Evolutionary conservation across 179 eudicot genomes (phyloP).

Genomic region (Spergularia azorica): DNA sequence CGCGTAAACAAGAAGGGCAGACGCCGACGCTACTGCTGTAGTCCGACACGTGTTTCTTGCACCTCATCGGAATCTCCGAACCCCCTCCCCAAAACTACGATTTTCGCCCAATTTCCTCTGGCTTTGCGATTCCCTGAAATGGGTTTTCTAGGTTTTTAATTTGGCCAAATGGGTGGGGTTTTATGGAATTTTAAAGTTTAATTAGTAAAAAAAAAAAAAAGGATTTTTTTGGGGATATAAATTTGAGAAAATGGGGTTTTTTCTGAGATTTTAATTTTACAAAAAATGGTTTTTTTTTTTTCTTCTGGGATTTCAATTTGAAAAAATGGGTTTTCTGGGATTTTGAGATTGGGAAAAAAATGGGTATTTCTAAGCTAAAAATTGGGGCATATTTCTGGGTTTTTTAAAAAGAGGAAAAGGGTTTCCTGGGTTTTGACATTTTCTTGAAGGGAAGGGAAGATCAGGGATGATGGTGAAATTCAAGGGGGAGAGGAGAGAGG

Average conservation of each 20-base stretch:
- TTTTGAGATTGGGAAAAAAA: neutral
- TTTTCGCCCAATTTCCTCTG: neutral
- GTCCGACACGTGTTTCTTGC: conserved; percentile 25
- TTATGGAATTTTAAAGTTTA: too few species aligned
- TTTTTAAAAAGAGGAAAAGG: neutral
- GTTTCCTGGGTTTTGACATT: neutral
- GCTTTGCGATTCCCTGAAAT: neutral
- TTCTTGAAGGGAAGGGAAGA: neutral
- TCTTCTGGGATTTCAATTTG: conserved; percentile 1
- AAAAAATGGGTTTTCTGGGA: neutral
- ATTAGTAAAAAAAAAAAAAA: too few species aligned
- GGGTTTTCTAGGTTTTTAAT: conserved; percentile 1
- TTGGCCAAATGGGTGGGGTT: neutral
- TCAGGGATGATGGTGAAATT: neutral
- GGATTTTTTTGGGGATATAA: too few species aligned
- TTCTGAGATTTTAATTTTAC: neutral
- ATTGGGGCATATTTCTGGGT: neutral
- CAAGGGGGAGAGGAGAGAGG: neutral
- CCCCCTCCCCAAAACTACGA: too few species aligned
- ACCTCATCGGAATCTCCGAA: conserved; percentile 25
- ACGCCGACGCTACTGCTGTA: conserved; percentile 23
- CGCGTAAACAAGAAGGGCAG: conserved; percentile 30
- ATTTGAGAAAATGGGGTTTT: neutral
- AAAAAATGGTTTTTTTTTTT: neutral
- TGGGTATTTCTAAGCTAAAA: neutral